Evolutionary conservation across 2,329 filamentous ascomycete genomes (phyloP).

Genomic region (Colletotrichum neosansevieriae): DNA sequence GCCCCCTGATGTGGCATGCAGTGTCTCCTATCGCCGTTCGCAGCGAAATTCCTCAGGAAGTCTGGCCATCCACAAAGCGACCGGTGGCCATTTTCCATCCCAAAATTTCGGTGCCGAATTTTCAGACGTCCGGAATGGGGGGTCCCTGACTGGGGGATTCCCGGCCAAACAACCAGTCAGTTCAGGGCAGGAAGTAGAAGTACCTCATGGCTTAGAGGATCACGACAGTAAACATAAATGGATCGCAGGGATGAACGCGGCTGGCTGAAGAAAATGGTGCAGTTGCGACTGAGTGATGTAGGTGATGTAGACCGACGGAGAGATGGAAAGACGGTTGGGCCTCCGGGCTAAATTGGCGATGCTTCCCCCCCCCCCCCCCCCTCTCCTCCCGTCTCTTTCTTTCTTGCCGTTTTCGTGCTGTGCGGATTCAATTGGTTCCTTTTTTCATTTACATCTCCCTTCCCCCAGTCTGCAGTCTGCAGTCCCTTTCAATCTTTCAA

Average conservation of each 20-base stretch:
- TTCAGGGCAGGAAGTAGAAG: background rate
- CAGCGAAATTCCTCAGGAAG: background rate
- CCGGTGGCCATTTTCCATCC: background rate
- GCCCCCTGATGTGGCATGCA: background rate
- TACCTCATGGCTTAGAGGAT: constrained; percentile 4
- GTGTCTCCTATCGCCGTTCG: background rate
- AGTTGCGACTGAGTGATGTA: constrained; percentile 9
- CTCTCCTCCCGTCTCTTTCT: background rate
- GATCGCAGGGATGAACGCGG: constrained; percentile 25
- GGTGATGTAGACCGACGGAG: constrained; percentile 2
- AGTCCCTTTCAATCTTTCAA: background rate
- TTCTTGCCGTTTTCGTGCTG: background rate
- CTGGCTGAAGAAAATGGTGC: constrained; percentile 5
- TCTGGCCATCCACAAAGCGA: constrained; percentile 1
- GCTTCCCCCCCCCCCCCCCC: background rate
- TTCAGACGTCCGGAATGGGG: constrained; percentile 21
- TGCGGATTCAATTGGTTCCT: background rate
- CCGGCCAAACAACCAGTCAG: constrained; percentile 1
- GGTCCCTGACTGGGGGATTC: constrained; percentile 4
- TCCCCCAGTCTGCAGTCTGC: background rate
- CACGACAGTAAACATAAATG: background rate
- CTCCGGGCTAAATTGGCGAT: constrained; percentile 11
- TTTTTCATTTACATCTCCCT: background rate
- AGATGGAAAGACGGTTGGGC: constrained; percentile 7
- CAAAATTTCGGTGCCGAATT: constrained; percentile 15